Evolutionary conservation across 257 asterid genomes (phyloP), one percentile per base, ranked within the genome.

Genomic region (Anisodus acutangulus): DNA sequence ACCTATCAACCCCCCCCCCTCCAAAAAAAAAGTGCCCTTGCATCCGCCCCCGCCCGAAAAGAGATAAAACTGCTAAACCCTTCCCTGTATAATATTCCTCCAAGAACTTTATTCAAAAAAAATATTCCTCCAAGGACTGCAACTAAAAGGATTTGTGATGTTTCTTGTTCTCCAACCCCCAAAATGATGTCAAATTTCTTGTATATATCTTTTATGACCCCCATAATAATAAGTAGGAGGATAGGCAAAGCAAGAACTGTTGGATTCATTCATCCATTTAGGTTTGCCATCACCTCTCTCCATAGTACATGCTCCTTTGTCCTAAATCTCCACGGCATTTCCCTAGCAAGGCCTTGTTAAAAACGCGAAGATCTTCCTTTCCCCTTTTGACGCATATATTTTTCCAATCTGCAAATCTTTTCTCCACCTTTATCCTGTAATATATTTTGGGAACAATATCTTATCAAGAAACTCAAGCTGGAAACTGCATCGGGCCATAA

Each of bases 281-380:
- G 43, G 22, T 68, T 58, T 68, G 49, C n/a, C 37, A 68, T 37
- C 26, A 68, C 76, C 51, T 68, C 76, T 55, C 19, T 37, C 51
- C 76, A 68, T 6, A 15, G 12, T 37, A 15, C 76, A 68, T 68
- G 51, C 16, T 68, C 76, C 76, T 68, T 37, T 37, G 4, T 68
- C 76, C 76, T 68, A 37, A 68, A 13, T 68, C 76, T 68, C 26
- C 76, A 68, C 0, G 51, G 51, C n/a, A 68, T 68, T 68, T 68
- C 51, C 76, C n/a, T 68, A 37, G 22, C 76, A 68, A 68, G 76
- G 49, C 76, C 51, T 68, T 37, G 76, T 15, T 68, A 15, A 67
- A 68, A 68, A 37, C 1, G 12, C 22, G 9, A 68, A 15, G 51
- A 68, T 68, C 51, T 37, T 68, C 51, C 51, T 68, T 68, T 7